These are phyloP conservation scores for Puccinia coronata DNA, from an alignment of 1,284 basidiomycete genomes.

Conservation along the genomic window DNA sequence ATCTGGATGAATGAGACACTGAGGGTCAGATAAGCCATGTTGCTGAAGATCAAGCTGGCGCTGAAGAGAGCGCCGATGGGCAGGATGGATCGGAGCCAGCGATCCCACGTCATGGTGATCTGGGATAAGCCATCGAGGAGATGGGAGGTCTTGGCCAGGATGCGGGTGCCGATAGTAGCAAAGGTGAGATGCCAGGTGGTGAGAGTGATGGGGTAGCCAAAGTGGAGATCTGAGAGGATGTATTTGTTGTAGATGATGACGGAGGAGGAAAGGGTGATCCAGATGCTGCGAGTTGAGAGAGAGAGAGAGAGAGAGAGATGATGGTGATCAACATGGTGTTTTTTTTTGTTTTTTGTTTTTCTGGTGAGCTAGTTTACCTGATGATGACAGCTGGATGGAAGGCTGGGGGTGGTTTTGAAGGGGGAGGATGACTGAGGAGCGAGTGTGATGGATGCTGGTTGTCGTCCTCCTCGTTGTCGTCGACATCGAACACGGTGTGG, in stretches of 20 bases:
- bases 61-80: slow-evolving; percentile 51
- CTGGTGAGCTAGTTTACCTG: neutral
- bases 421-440: neutral
- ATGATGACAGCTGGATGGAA: slow-evolving; percentile 49
- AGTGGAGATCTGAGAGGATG: slow-evolving; percentile 50
- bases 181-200: slow-evolving; percentile 44
- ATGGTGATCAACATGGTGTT: too few species aligned
- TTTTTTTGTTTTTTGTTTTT: neutral
- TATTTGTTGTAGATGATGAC: slow-evolving; percentile 55
- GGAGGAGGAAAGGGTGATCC: slow-evolving; percentile 52
- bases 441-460: neutral
- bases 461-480: neutral
- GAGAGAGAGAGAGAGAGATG: neutral
- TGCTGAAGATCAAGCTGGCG: slow-evolving; percentile 54
- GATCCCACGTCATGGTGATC: slow-evolving; percentile 58
- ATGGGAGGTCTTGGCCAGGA: slow-evolving; percentile 32
- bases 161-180: slow-evolving; percentile 39
- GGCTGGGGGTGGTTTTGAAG: slow-evolving; percentile 5
- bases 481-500: slow-evolving; percentile 42
- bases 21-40: slow-evolving; percentile 55
- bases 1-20: slow-evolving; percentile 54
- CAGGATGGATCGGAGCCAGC: slow-evolving; percentile 50
- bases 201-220: slow-evolving; percentile 35
- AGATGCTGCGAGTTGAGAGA: slow-evolving; percentile 52
- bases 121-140: slow-evolving; percentile 50